These are phyloP conservation scores for Paraconiothyrium sp. DNA, from an alignment of 2,329 filamentous ascomycete species.

Conservation along the genomic window DNA sequence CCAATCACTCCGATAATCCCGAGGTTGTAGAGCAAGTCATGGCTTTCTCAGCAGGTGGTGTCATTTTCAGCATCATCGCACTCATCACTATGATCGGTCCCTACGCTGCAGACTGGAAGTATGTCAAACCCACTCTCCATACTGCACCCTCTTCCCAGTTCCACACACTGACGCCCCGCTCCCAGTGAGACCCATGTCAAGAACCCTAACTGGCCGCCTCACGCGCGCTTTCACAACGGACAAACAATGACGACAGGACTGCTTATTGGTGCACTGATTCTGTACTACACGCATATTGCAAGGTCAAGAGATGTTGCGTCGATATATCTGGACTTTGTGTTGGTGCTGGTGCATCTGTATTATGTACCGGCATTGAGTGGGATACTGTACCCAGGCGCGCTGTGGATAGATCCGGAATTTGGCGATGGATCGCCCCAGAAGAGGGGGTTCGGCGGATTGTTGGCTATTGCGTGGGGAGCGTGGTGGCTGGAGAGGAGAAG, in stretches of 20 bases:
- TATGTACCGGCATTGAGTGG: conserved; percentile 56
- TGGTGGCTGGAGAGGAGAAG: conserved; percentile 6
- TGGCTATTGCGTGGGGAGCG: not conserved
- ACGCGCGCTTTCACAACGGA: conserved; percentile 63
- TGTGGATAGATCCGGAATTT: conserved; percentile 58
- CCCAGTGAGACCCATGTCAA: conserved; percentile 53
- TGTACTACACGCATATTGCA: conserved; percentile 41
- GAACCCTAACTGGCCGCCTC: conserved; percentile 61
- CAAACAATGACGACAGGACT: conserved; percentile 62
- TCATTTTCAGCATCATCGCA: conserved; percentile 31
- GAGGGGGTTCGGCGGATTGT: conserved; percentile 1
- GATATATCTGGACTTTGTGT: conserved; percentile 20
- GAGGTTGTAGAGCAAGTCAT: not conserved
- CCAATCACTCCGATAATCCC: no score
- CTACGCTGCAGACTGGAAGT: conserved; percentile 48
- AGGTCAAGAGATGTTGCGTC: not conserved
- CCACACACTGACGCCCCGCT: not conserved
- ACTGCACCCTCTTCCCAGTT: not conserved
- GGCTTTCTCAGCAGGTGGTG: not conserved
- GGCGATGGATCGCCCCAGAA: conserved; percentile 11
- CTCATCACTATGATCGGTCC: conserved; percentile 44
- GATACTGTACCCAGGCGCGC: conserved; percentile 58
- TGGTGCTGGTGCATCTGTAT: conserved; percentile 54
- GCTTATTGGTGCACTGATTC: conserved; percentile 47
- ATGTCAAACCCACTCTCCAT: conserved; percentile 1